Percentiles rank a stretch among this genome's conserved stretches.
phyloP scores from a whole-genome alignment of 2,329 filamentous ascomycete genomes.

The Penicillium occitanis region DNA sequence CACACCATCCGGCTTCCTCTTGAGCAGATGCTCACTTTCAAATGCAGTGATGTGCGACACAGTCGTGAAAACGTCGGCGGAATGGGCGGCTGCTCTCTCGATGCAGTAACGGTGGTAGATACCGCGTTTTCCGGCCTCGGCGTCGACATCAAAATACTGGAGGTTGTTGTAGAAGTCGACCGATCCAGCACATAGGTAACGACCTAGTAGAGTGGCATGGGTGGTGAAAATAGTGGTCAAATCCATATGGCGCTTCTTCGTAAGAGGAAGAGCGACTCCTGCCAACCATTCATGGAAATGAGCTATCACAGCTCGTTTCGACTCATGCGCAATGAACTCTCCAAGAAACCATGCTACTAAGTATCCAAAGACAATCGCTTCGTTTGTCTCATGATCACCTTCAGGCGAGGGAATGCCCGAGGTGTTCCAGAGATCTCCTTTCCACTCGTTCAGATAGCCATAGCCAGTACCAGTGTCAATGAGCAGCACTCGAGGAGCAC shows the following conservation, averaged over 20 bases:
- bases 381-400: slow-evolving; percentile 91
- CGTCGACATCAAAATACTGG: slow-evolving; percentile 93
- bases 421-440: slow-evolving; percentile 88
- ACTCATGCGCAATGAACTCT: slow-evolving; percentile 96
- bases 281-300: slow-evolving; percentile 99
- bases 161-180: slow-evolving; percentile 99
- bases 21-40: slow-evolving; percentile 94
- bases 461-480: slow-evolving; percentile 96
- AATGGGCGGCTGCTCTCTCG: slow-evolving; percentile 87
- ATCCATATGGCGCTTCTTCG: slow-evolving; percentile 92
- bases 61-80: slow-evolving; percentile 95
- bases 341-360: slow-evolving; percentile 97
- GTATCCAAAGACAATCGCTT: slow-evolving; percentile 96
- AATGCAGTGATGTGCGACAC: slow-evolving; percentile 98
- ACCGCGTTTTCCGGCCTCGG: slow-evolving; percentile 93
- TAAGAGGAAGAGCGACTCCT: slow-evolving; percentile 86
- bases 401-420: slow-evolving; percentile 92
- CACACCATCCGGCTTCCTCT: slow-evolving; percentile 95
- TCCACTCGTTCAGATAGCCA: slow-evolving; percentile 91
- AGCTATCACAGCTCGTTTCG: slow-evolving; percentile 85
- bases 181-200: slow-evolving; percentile 94
- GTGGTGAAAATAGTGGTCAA: slow-evolving; percentile 98
- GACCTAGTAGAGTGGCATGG: slow-evolving; percentile 89
- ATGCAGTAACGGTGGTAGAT: slow-evolving; percentile 99
- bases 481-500: slow-evolving; percentile 86